Base-by-base conservation (phyloP, 345 rosid genomes). In the Cardamine occulta region DNA sequence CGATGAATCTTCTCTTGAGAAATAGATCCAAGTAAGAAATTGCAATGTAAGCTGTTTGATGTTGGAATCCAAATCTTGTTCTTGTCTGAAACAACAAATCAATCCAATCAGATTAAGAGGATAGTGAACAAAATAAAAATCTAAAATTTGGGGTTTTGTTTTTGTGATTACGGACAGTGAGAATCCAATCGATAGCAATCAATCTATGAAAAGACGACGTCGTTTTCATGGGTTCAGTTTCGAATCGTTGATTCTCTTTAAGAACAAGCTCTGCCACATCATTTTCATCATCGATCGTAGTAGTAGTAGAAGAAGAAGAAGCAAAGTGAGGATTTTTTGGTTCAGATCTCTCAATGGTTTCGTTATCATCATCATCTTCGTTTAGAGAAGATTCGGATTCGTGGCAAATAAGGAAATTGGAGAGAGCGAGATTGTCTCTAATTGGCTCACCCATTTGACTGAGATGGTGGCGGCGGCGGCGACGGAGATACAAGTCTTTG, bases 111-210 rank as follows among this genome's bases (percentile, higher is more conserved):
- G 42, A 63, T 45, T 29, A 10, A 10, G 17, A 61, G 24, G 31
- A 28, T 28, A 28, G 6, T 24, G 31, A 28, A 28, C 0, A 28
- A 28, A 4, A 4, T 2, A 4, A 26, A 48, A 42, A 39, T 44
- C 49, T 44, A 24, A 63, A 32, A 10, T 60, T 19, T 26, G 39
- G 39, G 40, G 26, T 21, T 24, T 5, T 13, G 5, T 21, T 3
- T 44, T 32, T 21, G 5, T 24, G 23, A 26, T 44, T 59, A 82
- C 83, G 26, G 39, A 93, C 98, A 77, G 84, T 83, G 82, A 89
- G 75, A 73, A 91, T 89, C 98, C 98, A 90, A 37, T 85, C 83
- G 81, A 93, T 80, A 2, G 95, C 94, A 74, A 84, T 71, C 82
- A 86, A 70, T 31, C 97, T 87, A 35, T 88, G 87, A 34, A 45